These are phyloP conservation scores for Mrakia gelida DNA, from an alignment of 768 basidiomycete genomes.

Conservation along the genomic window DNA sequence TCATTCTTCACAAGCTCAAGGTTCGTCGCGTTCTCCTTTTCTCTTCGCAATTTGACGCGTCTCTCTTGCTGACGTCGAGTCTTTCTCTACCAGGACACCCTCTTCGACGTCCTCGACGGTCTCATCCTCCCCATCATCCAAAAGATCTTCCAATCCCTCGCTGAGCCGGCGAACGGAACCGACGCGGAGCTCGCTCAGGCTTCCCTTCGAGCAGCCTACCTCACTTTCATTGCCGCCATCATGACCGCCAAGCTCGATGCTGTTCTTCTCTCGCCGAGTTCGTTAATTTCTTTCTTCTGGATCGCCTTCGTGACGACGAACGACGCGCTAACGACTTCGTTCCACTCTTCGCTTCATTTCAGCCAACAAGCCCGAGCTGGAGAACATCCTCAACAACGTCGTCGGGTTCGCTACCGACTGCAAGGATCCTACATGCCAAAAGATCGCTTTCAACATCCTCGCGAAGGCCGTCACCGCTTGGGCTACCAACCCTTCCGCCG, in stretches of 20 bases:
- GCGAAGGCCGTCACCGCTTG: conserved; percentile 45
- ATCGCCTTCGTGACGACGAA: too few relatives aligned
- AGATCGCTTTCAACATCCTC: conserved; percentile 74
- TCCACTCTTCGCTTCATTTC: conserved; percentile 19
- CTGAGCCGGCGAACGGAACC: conserved; percentile 75
- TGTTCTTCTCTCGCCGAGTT: conserved; percentile 83
- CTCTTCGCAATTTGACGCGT: not conserved
- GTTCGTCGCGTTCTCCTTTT: conserved; percentile 48
- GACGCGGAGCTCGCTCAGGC: conserved; percentile 75
- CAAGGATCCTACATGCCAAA: conserved; percentile 70
- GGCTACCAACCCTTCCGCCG: conserved; percentile 42
- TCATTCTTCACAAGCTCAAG: conserved; percentile 85
- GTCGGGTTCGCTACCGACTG: conserved; percentile 67
- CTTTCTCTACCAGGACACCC: conserved; percentile 57
- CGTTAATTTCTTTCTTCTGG: conserved; percentile 38
- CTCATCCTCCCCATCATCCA: conserved; percentile 78
- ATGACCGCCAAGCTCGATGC: conserved; percentile 74
- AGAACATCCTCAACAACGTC: conserved; percentile 70
- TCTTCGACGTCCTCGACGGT: conserved; percentile 84
- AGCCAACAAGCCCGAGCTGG: conserved; percentile 62
- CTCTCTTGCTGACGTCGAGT: conserved; percentile 8
- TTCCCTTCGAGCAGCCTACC: conserved; percentile 84
- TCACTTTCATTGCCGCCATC: conserved; percentile 72
- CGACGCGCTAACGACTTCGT: too few relatives aligned
- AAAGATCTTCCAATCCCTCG: conserved; percentile 72